Base-by-base conservation (phyloP, 257 asterid species). In the Fraxinus anomala region DNA sequence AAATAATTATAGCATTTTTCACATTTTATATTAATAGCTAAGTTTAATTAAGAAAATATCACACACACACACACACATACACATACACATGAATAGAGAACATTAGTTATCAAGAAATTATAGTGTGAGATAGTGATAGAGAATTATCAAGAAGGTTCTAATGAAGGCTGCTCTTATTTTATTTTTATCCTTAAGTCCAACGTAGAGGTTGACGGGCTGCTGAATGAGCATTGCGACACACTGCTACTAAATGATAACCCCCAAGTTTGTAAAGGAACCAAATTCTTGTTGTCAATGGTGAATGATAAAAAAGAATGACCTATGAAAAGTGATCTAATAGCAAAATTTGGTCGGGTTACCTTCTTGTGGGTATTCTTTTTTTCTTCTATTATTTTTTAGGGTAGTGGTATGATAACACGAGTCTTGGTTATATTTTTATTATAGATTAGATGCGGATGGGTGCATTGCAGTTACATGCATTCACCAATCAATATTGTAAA, bases 1-100 rank as follows among this genome's bases (percentile, higher is more conserved):
- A 28, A 40, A 66, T 80, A 26, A 59, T 79, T 85, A 68, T 70
- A 73, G 31, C 69, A 63, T 63, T 63, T 63, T 63, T 9, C 3
- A 0, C 49, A 70, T 76, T 33, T 47, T 79, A 36, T 71, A 61
- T 77, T 33, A 33, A 11, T 65, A 72, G 30, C 66, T 54, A 65
- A 77, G 67, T 80, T 73, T 34, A 44, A 9, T 23, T 13, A 44
- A 21, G 34, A 26, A 72, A 24, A 19, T 31, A 26, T 63, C 36
- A 24, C 39, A 36, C 9, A 5, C 39, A 36, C 39, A 36, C 36
- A 1, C 13, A 26, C 39, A 36, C 39, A 36, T 5, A 33, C 16
- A 40, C 3, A 40, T 4, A 11, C 36, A 1, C 13, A 26, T 9
- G 36, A 63, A 23, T 24, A 9, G 68, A 10, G 19, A 63, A 63